A percentile compares a stretch with the other conserved stretches of the same genome.
phyloP scores from a whole-genome alignment of 2,329 filamentous ascomycete genomes.

The Trematosphaeria pertusa region DNA sequence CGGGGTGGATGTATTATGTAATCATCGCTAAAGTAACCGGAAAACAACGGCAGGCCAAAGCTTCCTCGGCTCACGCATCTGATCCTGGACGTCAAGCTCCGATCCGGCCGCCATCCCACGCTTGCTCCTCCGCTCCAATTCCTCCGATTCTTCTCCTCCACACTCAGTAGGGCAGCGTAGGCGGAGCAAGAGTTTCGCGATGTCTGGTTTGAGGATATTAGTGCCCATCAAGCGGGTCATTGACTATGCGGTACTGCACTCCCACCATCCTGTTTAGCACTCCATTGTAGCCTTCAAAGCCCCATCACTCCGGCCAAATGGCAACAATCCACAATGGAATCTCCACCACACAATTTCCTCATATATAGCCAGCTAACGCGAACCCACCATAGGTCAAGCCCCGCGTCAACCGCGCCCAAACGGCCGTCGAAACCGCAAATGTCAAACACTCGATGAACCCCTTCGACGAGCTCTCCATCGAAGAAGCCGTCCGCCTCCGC shows the following conservation, averaged over 20 bases:
- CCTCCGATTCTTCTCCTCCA: not conserved
- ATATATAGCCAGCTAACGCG: conserved; percentile 8
- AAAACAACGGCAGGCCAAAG: conserved; percentile 19
- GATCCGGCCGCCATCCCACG: conserved; percentile 16
- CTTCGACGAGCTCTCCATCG: conserved; percentile 97
- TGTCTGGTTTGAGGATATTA: conserved; percentile 60
- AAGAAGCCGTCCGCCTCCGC: conserved; percentile 93
- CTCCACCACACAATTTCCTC: not conserved
- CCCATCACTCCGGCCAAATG: not conserved
- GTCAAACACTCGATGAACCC: conserved; percentile 99
- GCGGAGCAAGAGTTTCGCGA: conserved; percentile 26
- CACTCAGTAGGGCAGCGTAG: not conserved
- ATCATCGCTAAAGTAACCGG: conserved; percentile 11
- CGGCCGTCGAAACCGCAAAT: conserved; percentile 87
- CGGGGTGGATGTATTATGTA: not conserved
- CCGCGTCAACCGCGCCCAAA: conserved; percentile 74
- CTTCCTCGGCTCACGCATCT: conserved; percentile 17
- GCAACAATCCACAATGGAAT: not conserved
- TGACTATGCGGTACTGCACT: conserved; percentile 61
- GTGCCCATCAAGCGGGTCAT: conserved; percentile 65
- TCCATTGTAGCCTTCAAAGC: not conserved
- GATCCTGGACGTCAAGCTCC: conserved; percentile 6
- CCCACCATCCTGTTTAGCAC: conserved; percentile 5
- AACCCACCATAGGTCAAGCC: conserved; percentile 66
- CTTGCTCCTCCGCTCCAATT: conserved; percentile 7